A percentile compares a stretch with the other conserved stretches of the same genome.
Conservation (phyloP, 2,329 filamentous ascomycete genomes). For the Alternaria sp. region DNA sequence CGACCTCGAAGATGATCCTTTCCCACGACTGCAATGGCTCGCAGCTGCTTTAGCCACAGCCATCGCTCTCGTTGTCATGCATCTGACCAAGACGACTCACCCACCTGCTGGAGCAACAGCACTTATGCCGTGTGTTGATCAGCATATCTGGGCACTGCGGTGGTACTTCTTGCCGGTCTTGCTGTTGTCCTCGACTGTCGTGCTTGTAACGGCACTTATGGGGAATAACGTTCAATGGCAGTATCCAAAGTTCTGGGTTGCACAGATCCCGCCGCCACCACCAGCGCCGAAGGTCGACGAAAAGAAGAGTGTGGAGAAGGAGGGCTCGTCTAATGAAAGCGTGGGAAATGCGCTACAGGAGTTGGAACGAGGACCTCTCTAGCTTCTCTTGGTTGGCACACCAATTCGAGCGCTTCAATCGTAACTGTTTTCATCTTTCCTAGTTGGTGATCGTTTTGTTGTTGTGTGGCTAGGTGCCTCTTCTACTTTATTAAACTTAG, state of each 20-base stretch:
- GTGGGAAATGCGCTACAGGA: conserved; percentile 25
- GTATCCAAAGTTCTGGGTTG: conserved; percentile 59
- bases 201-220: conserved; percentile 53
- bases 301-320: conserved; percentile 19
- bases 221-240: conserved; percentile 57
- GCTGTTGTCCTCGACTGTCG: conserved; percentile 52
- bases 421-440: background rate
- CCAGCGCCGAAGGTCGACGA: conserved; percentile 26
- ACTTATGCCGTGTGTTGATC: conserved; percentile 53
- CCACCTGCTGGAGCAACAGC: conserved; percentile 60
- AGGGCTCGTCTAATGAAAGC: conserved; percentile 23
- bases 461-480: too few species aligned
- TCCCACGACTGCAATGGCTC: conserved; percentile 53
- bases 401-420: background rate
- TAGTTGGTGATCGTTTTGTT: background rate
- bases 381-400: background rate
- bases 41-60: conserved; percentile 55
- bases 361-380: conserved; percentile 30
- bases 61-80: conserved; percentile 57
- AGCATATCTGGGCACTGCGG: conserved; percentile 50
- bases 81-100: conserved; percentile 57
- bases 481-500: too few species aligned
- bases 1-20: conserved; percentile 38
- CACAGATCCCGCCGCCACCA: conserved; percentile 42
- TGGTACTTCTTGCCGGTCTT: conserved; percentile 57